Conservation (phyloP, 495 filamentous ascomycete genomes). For the Acidomyces sp. region DNA sequence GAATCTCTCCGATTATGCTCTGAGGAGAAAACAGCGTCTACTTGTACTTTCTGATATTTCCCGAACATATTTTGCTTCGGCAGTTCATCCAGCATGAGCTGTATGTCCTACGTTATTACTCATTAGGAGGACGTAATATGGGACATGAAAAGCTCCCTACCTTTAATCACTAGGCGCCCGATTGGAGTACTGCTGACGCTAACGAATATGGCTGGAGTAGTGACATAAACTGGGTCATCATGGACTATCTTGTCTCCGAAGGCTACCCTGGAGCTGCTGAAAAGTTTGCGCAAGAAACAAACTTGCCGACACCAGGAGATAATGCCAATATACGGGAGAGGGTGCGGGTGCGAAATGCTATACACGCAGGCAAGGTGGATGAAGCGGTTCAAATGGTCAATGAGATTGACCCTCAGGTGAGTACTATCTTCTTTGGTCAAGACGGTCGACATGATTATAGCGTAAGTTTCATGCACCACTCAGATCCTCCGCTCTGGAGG, state of each 20-base stretch:
- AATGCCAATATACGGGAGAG: slow-evolving; percentile 60
- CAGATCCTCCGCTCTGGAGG: slow-evolving; percentile 56
- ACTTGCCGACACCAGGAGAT: slow-evolving; percentile 59
- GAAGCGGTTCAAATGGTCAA: slow-evolving; percentile 76
- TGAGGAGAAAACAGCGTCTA: slow-evolving; percentile 81
- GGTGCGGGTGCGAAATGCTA: slow-evolving; percentile 65
- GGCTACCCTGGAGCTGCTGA: slow-evolving; percentile 87
- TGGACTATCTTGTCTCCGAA: slow-evolving; percentile 94
- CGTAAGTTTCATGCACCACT: slow-evolving; percentile 97
- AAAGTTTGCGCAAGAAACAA: slow-evolving; percentile 89
- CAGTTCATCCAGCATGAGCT: slow-evolving; percentile 6
- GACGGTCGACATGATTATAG: slow-evolving; percentile 74
- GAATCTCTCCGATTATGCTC: slow-evolving; percentile 96
- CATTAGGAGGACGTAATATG: too few relatives aligned
- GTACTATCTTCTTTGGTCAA: slow-evolving; percentile 24
- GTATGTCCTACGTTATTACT: too few relatives aligned
- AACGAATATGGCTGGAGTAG: slow-evolving; percentile 39
- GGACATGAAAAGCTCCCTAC: too few relatives aligned
- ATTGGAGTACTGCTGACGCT: too few relatives aligned
- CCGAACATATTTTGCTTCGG: too few relatives aligned
- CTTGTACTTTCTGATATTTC: too few relatives aligned
- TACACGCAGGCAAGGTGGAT: slow-evolving; percentile 73
- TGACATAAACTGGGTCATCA: slow-evolving; percentile 87
- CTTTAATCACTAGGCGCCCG: too few relatives aligned
- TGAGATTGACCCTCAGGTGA: slow-evolving; percentile 79